Evolutionary conservation across 371 early-diverging fungal genomes (phyloP).

Genomic region (Capillidium heterosporum): DNA sequence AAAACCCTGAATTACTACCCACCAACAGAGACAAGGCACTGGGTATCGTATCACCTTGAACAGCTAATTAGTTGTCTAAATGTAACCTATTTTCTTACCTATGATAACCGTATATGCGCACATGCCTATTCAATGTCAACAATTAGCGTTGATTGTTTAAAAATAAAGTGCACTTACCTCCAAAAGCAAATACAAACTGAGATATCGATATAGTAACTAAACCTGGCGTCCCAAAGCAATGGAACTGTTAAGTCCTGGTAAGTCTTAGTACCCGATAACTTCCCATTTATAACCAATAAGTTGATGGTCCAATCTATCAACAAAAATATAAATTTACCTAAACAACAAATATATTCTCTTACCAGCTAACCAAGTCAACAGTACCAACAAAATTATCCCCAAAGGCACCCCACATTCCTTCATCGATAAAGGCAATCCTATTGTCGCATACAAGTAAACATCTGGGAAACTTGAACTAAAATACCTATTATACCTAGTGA

Average conservation of each 20-base stretch:
- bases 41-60: slow-evolving; percentile 52
- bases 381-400: slow-evolving; percentile 37
- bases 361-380: slow-evolving; percentile 46
- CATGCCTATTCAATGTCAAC: slow-evolving; percentile 25
- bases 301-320: slow-evolving; percentile 53
- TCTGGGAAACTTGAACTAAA: neutral
- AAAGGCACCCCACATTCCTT: slow-evolving; percentile 26
- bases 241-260: slow-evolving; percentile 58
- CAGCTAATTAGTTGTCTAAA: neutral
- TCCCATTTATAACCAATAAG: slow-evolving; percentile 41
- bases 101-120: slow-evolving; percentile 63
- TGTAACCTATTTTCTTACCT: slow-evolving; percentile 16
- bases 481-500: slow-evolving; percentile 7
- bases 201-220: slow-evolving; percentile 48
- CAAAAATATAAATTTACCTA: neutral
- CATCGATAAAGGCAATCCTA: slow-evolving; percentile 20
- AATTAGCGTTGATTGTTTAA: neutral
- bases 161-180: slow-evolving; percentile 25
- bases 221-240: slow-evolving; percentile 53
- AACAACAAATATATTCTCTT: slow-evolving; percentile 3
- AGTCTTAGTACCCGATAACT: slow-evolving; percentile 44
- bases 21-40: slow-evolving; percentile 41
- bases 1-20: slow-evolving; percentile 22
- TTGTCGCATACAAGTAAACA: neutral
- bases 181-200: slow-evolving; percentile 67